Percentiles rank a stretch among this genome's conserved stretches.
Evolutionary conservation across 805 yeast genomes (phyloP).

Genomic region (Tetrapisispora fleetii): DNA sequence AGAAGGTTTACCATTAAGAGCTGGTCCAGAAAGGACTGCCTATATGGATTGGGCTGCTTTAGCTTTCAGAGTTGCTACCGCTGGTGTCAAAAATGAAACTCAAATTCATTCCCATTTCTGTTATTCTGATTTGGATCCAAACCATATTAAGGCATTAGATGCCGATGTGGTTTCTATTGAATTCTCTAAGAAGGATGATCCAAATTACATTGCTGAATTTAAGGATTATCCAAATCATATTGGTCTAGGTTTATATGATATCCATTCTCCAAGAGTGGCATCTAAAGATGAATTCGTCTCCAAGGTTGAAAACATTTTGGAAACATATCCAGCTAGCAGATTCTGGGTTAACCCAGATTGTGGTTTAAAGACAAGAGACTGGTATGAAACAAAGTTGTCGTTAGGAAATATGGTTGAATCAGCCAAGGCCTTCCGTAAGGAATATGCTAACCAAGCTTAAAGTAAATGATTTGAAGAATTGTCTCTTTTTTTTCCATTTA

Average conservation of each 20-base stretch:
- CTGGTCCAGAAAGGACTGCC: slow-evolving; percentile 91
- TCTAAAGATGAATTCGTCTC: slow-evolving; percentile 91
- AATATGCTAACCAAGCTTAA: slow-evolving; percentile 29
- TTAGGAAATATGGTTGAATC: slow-evolving; percentile 98
- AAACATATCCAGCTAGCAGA: slow-evolving; percentile 95
- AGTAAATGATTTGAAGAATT: background rate
- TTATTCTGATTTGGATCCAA: slow-evolving; percentile 99
- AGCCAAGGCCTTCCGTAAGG: slow-evolving; percentile 86
- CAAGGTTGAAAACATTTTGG: slow-evolving; percentile 88
- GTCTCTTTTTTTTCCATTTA: background rate
- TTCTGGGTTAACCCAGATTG: slow-evolving; percentile 99
- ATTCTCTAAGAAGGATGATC: slow-evolving; percentile 99
- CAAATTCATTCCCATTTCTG: slow-evolving; percentile 99
- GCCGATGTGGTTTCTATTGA: slow-evolving; percentile 99
- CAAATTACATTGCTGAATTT: slow-evolving; percentile 95
- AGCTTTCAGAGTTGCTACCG: slow-evolving; percentile 98
- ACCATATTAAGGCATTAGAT: slow-evolving; percentile 98
- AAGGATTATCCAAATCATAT: slow-evolving; percentile 98
- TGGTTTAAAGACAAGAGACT: slow-evolving; percentile 99
- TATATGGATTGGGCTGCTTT: slow-evolving; percentile 99
- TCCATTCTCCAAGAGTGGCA: slow-evolving; percentile 99
- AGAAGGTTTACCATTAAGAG: slow-evolving; percentile 99
- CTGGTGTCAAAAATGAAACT: slow-evolving; percentile 90
- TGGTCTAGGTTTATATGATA: slow-evolving; percentile 98
- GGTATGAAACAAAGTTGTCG: slow-evolving; percentile 94